Evolutionary conservation across 306 rosid genomes (phyloP).

Genomic region (Argentina anserina): DNA sequence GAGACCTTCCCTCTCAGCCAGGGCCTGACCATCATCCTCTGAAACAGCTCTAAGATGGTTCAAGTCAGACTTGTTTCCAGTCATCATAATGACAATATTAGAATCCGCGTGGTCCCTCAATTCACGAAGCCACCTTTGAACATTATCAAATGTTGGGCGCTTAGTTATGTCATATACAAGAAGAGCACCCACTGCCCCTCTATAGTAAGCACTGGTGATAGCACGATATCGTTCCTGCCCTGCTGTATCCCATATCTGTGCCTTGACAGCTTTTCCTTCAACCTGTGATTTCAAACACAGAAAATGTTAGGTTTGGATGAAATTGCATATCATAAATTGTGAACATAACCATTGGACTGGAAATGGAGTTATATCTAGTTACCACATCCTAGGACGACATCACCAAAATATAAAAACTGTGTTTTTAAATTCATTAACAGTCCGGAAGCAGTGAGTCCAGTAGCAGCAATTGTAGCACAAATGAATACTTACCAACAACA

Average conservation of each 20-base stretch:
- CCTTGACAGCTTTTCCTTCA: constrained; percentile 95
- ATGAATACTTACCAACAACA: not conserved
- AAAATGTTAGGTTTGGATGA: not conserved
- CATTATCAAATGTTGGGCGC: constrained; percentile 92
- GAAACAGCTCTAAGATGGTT: constrained; percentile 85
- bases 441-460: not conserved
- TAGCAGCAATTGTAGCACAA: not conserved
- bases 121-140: constrained; percentile 94
- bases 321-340: not conserved
- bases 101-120: constrained; percentile 98
- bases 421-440: not conserved
- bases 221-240: constrained; percentile 99
- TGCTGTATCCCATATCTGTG: constrained; percentile 99
- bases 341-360: not conserved
- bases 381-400: not conserved
- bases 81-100: constrained; percentile 95
- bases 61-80: constrained; percentile 94
- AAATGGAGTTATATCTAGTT: not conserved
- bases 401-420: not conserved
- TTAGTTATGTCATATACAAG: constrained; percentile 94
- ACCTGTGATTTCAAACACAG: constrained; percentile 44
- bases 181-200: constrained; percentile 98
- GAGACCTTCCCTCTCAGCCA: constrained; percentile 96
- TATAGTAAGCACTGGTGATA: constrained; percentile 92
- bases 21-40: constrained; percentile 74